Evolutionary conservation across 495 filamentous ascomycete species (phyloP).

Genomic region (Xylaria telfairii): DNA sequence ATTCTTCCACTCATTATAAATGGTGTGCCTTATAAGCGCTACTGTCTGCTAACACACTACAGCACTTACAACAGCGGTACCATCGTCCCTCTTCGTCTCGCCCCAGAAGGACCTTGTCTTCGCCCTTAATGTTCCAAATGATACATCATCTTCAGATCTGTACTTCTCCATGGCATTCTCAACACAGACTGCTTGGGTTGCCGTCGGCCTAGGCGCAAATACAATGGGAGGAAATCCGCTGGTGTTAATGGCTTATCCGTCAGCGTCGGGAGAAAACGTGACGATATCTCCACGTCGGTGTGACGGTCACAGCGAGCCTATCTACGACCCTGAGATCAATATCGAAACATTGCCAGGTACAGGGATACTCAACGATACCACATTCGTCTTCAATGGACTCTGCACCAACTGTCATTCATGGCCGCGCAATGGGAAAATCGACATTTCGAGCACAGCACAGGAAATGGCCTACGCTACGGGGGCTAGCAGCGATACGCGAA

Average conservation of each 20-base stretch:
- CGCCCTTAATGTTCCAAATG: conserved; percentile 50
- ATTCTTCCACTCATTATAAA: not conserved
- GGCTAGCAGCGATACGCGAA: conserved; percentile 38
- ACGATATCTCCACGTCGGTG: conserved; percentile 57
- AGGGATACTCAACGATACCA: conserved; percentile 45
- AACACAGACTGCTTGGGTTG: conserved; percentile 49
- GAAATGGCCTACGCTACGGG: conserved; percentile 66
- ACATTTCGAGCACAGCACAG: conserved; percentile 45
- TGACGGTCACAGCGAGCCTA: conserved; percentile 56
- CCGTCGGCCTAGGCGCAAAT: conserved; percentile 57
- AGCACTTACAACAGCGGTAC: conserved; percentile 26
- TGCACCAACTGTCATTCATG: conserved; percentile 58
- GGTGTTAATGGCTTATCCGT: conserved; percentile 59
- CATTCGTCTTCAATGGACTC: conserved; percentile 53
- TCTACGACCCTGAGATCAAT: conserved; percentile 44
- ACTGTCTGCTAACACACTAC: conserved; percentile 11
- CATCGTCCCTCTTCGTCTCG: conserved; percentile 45
- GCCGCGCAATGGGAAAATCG: conserved; percentile 43
- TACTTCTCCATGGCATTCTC: conserved; percentile 58
- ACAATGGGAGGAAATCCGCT: conserved; percentile 56
- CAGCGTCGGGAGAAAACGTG: conserved; percentile 49
- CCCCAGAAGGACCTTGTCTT: conserved; percentile 50
- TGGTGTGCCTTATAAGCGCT: not conserved
- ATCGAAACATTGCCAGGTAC: conserved; percentile 51
- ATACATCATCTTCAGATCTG: conserved; percentile 45